phyloP scores from a whole-genome alignment of 768 basidiomycete genomes.

The Lepiota subincarnata region DNA sequence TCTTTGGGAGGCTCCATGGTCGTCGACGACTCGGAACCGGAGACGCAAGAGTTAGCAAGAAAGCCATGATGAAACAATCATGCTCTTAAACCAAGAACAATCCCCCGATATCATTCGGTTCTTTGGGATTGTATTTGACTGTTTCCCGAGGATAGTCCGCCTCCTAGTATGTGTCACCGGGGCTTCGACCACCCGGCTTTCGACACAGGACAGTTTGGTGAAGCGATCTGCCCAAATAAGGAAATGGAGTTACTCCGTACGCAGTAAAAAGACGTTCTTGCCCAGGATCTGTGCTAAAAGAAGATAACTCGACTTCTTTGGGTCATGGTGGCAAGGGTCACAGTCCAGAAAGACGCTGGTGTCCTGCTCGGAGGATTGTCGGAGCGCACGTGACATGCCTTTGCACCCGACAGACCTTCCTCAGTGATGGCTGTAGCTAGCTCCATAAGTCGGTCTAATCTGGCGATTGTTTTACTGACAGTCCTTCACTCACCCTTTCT shows the following conservation, averaged over 20 bases:
- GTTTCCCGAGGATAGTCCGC: constrained; percentile 48
- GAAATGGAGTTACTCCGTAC: constrained; percentile 29
- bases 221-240: constrained; percentile 21
- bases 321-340: not conserved
- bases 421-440: constrained; percentile 4
- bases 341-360: not conserved
- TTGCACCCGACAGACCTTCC: not conserved
- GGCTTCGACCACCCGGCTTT: constrained; percentile 21
- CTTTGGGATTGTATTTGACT: constrained; percentile 33
- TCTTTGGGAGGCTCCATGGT: constrained; percentile 29
- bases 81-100: constrained; percentile 38
- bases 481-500: constrained; percentile 10
- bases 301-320: constrained; percentile 4
- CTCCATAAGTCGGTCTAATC: constrained; percentile 3
- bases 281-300: constrained; percentile 19
- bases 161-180: constrained; percentile 19
- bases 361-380: constrained; percentile 22
- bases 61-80: constrained; percentile 17
- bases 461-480: not conserved
- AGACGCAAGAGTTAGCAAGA: constrained; percentile 27
- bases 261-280: constrained; percentile 18
- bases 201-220: constrained; percentile 18
- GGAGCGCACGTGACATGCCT: constrained; percentile 19
- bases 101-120: constrained; percentile 40
- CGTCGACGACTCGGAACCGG: constrained; percentile 18